Evolutionary conservation across 768 basidiomycete species (phyloP).

Genomic region (Chlorophyllum brunneum): DNA sequence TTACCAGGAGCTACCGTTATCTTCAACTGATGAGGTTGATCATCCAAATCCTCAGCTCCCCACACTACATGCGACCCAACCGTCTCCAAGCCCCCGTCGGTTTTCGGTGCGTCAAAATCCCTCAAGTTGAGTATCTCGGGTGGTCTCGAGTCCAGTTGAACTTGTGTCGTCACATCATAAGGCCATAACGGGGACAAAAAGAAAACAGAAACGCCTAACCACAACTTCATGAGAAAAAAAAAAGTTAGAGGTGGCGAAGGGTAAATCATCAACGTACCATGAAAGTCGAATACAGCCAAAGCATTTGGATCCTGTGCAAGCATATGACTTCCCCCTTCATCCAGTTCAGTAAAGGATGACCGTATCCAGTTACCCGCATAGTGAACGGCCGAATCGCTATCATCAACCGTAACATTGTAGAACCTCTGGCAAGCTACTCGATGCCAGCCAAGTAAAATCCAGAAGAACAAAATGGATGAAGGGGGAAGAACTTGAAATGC

Average conservation of each 20-base stretch:
- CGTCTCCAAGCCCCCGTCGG: constrained; percentile 28
- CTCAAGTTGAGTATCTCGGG: constrained; percentile 23
- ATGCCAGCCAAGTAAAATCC: background rate
- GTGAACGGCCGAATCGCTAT: background rate
- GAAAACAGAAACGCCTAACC: constrained; percentile 31
- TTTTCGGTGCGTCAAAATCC: constrained; percentile 7
- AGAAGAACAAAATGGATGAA: background rate
- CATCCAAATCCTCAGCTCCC: constrained; percentile 27
- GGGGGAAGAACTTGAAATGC: background rate
- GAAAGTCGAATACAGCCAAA: constrained; percentile 6
- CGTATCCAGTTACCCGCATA: constrained; percentile 2
- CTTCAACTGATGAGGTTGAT: constrained; percentile 30
- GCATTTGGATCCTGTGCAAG: constrained; percentile 3
- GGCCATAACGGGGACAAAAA: constrained; percentile 35
- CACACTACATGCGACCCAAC: constrained; percentile 33
- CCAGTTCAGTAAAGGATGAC: background rate
- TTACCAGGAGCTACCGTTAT: constrained; percentile 32
- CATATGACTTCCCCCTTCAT: background rate
- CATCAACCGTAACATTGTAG: constrained; percentile 11
- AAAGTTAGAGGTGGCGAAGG: background rate
- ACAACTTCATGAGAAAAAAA: no score
- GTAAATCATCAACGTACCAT: background rate
- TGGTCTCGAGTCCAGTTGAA: constrained; percentile 25
- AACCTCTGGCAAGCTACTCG: background rate
- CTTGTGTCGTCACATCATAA: constrained; percentile 26